phyloP scores from a whole-genome alignment of 208 protist genomes.

The Entamoeba histolytica region DNA sequence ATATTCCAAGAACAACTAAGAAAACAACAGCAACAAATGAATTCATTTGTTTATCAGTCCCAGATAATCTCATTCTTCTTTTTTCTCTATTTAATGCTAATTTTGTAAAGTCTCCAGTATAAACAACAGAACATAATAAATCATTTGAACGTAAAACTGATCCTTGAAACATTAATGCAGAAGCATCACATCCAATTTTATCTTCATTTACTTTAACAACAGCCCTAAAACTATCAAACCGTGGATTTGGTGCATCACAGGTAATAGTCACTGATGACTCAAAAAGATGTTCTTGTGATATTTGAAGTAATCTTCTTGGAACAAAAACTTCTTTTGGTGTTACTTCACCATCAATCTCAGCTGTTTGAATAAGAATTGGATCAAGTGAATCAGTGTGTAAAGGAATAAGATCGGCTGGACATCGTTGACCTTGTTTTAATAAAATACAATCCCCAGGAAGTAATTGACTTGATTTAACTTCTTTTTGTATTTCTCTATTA shows the following conservation, averaged over 20 bases:
- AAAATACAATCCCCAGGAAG: neutral
- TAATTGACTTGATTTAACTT: neutral
- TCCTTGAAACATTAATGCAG: neutral
- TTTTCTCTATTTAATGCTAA: neutral
- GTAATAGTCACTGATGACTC: neutral
- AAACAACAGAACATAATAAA: neutral
- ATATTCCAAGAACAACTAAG: neutral
- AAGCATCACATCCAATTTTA: neutral
- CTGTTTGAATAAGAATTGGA: neutral
- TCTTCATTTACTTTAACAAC: neutral
- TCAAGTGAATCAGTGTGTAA: neutral
- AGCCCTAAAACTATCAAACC: neutral
- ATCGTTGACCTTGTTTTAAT: neutral
- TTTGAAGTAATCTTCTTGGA: neutral
- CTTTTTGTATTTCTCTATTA: neutral
- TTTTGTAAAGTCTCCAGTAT: neutral
- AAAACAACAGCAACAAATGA: neutral
- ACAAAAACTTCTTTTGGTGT: constrained; percentile 3
- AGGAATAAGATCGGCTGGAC: neutral
- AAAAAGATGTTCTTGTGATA: neutral
- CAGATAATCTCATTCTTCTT: neutral
- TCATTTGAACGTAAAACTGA: neutral
- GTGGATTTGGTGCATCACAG: neutral
- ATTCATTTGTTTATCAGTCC: neutral
- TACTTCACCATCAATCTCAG: neutral